Evolutionary conservation across 305 asterid genomes (phyloP), one percentile per base, ranked within the genome.

Genomic region (Fraxinus albicans): DNA sequence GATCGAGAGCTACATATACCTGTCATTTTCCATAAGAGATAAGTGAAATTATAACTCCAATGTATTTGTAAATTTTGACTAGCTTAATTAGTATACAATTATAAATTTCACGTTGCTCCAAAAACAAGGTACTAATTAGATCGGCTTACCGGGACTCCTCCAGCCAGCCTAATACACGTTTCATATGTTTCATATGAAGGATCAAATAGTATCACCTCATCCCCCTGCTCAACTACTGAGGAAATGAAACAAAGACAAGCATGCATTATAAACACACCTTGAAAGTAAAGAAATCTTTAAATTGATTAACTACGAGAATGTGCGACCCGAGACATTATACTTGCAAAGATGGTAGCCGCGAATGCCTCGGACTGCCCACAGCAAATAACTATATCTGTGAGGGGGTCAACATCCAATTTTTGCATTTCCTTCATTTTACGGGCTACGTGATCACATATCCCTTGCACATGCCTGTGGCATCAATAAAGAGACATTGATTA

Each of bases 331-430:
- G 73, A 25, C 19, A 29, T 8, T 35, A 58, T 92, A 92, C 99
- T 86, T 55, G 98, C 94, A 76, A 95, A 91, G 86, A 92, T 90
- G 34, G 99, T 65, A 1, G 98, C 95, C 34, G 98, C 94, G 84
- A 95, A 91, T 36, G 99, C 97, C 93, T 91, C 98, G 0, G 99
- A 91, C 86, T 94, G 99, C 36, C 99, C 99, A 74, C 99, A 95
- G 79, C 97, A 91, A 38, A 95, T 84, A 73, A 91, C 98, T 19
- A 95, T 79, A 80, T 94, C 98, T 21, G 89, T 86, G 1, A 87
- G 79, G 53, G 98, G 95, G 80, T 95, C 94, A 69, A 92, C 85
- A 72, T 80, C 78, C 47, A 95, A 81, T 77, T 93, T 95, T 29
- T 92, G 97, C 87, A 87, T 83, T 85, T 89, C 90, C 85, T 90